Base-by-base conservation (phyloP, 495 filamentous ascomycete species). In the Aspergillus haitiensis region DNA sequence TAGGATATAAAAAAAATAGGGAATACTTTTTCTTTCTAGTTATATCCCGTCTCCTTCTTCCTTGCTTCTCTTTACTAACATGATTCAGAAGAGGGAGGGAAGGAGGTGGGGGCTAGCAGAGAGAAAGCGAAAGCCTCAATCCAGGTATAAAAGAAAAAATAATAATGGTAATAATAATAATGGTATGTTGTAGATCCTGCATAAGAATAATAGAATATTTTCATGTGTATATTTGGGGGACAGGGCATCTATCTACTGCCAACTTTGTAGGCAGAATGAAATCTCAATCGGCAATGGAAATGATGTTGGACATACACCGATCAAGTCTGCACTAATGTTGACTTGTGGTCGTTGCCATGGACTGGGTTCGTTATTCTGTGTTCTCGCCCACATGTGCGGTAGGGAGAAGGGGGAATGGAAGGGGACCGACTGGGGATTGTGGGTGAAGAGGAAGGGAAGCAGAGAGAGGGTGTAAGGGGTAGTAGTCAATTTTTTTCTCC, bases 191-290 rank as follows among this genome's bases (percentile, higher is more conserved):
- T 27, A 27, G 21, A 27, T 27, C 21, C 21, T 1, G 1, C 21
- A 27, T 27, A 27, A 27, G 21, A 27, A 27, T 27, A 53, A 48
- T 47, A 31, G 44, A 39, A 54, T 53, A 63, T 63, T 62, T 62
- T 56, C 58, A 64, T 62, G 64, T 70, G 64, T 76, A 73, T 75
- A 76, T 76, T 75, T 61, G 70, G 67, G 64, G 66, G 62, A 65
- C 68, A 65, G 50, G 53, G 57, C 64, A 65, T 76, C 72, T 75
- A 78, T 78, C 75, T 78, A 78, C 73, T 71, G 65, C 67, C 67
- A 64, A 68, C 57, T 67, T 55, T 53, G 48, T 32, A 58, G 58
- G 50, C 65, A 69, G 63, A 62, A 58, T 64, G 65, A 68, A 27
- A 54, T 33, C 51, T 47, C 58, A 54, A 39, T 51, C 44, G 32